phyloP scores from a whole-genome alignment of 1,284 basidiomycete genomes.

The Malassezia equina region DNA sequence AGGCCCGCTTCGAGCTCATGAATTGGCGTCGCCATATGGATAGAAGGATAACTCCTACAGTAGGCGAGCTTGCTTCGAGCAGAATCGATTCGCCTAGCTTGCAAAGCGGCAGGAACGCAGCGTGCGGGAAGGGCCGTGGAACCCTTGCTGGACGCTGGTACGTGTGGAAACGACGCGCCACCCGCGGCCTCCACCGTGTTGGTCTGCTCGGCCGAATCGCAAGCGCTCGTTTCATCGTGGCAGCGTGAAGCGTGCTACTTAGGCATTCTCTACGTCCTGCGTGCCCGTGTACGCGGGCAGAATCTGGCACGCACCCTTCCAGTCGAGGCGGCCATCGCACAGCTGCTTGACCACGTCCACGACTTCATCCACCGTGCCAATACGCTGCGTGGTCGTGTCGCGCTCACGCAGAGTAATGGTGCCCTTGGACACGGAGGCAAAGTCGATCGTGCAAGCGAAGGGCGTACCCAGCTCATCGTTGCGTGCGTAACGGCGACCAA shows the following conservation, averaged over 20 bases:
- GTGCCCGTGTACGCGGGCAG: constrained; percentile 78
- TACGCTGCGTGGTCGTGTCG: constrained; percentile 84
- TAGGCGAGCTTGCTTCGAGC: neutral
- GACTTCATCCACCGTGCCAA: constrained; percentile 84
- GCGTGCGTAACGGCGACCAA: constrained; percentile 90
- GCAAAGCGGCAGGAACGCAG: neutral
- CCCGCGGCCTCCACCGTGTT: constrained; percentile 1
- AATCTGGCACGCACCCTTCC: constrained; percentile 64
- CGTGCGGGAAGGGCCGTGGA: neutral
- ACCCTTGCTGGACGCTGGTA: neutral
- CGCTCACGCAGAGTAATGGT: constrained; percentile 59
- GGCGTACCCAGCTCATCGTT: constrained; percentile 98
- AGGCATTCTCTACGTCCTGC: constrained; percentile 52
- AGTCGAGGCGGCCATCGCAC: constrained; percentile 52
- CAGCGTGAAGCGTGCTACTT: too few species aligned
- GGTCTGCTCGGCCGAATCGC: constrained; percentile 4
- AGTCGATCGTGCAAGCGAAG: constrained; percentile 90
- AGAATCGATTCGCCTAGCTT: neutral
- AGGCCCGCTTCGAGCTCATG: constrained; percentile 10
- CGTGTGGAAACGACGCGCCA: neutral
- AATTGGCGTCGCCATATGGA: constrained; percentile 3
- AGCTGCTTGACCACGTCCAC: constrained; percentile 59
- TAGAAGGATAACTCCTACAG: neutral
- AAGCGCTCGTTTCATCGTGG: neutral
- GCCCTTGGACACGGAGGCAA: constrained; percentile 65